phyloP scores from a whole-genome alignment of 2,329 filamentous ascomycete species.

The Trichoderma atrobrunneum region DNA sequence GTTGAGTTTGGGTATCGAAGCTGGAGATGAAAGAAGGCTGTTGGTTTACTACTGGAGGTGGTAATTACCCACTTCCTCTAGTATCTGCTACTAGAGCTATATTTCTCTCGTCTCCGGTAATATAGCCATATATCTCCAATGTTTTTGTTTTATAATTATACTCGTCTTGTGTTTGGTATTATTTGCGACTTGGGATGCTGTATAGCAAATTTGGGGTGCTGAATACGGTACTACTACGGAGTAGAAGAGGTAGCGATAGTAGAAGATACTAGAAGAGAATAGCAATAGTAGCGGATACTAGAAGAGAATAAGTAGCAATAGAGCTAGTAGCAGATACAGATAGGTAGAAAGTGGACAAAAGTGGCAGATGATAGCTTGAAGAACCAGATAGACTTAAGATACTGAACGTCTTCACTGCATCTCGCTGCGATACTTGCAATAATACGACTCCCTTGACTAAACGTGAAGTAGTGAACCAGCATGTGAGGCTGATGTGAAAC shows the following conservation, averaged over 20 bases:
- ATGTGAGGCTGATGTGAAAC: slow-evolving; percentile 11
- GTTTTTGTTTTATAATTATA: too few species aligned
- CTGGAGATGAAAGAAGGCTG: neutral
- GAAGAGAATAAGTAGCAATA: neutral
- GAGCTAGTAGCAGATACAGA: neutral
- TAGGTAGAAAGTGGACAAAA: neutral
- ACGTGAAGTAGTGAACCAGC: neutral
- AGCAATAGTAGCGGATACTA: neutral
- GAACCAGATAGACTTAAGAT: neutral
- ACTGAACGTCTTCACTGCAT: neutral
- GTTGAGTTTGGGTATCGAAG: neutral
- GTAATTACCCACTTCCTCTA: too few species aligned
- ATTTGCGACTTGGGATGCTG: too few species aligned
- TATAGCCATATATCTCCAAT: too few species aligned
- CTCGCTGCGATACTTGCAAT: neutral
- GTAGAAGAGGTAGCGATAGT: neutral
- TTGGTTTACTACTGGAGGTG: too few species aligned
- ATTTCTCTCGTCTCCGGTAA: too few species aligned
- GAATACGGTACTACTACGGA: neutral
- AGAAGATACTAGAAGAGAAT: neutral
- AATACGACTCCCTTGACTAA: too few species aligned
- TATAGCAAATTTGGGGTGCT: too few species aligned
- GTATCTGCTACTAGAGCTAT: too few species aligned
- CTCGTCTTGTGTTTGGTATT: too few species aligned
- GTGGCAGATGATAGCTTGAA: neutral